Evolutionary conservation across 257 asterid species (phyloP), one percentile per base, ranked within the genome.

Genomic region (Solanum bulbocastanum): DNA sequence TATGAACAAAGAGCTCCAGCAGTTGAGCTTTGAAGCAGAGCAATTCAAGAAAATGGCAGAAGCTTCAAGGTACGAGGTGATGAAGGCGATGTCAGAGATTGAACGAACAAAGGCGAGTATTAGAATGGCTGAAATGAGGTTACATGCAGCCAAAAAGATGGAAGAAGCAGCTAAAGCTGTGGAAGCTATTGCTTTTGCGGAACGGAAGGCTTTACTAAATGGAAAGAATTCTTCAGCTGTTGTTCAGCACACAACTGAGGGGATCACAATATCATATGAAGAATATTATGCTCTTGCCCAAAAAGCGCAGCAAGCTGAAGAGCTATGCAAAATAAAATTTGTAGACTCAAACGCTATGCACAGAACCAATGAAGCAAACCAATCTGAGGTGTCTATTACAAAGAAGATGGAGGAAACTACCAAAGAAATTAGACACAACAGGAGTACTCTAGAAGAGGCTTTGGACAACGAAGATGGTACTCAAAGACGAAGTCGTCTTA

Each of bases 81-180:
- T 95, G 94, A 93, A 90, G 87, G 99, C 99, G 1, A 94, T 94
- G 97, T 76, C 92, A 0, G 99, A 96, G 94, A 96, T 96, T 5
- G 98, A 96, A 66, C 87, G 92, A 73, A 94, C 98, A 2, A 96
- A 95, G 90, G 90, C 92, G 49, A 95, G 98, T 86, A 96, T 96
- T 6, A 91, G 86, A 66, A 94, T 96, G 97, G 98, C 98, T 11
- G 99, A 96, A 88, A 95, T 96, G 99, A 94, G 99, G 87, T 49
- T 95, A 32, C 91, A 91, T 56, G 99, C 99, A 0, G 99, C 99
- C 27, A 94, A 94, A 91, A 96, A 96, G 82, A 95, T 96, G 98
- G 98, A 95, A 76, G 98, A 96, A 86, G 98, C 98, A 8, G 98
- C 98, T 8, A 94, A 95, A 91, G 98, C 98, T 3, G 95, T 96